phyloP scores from a whole-genome alignment of 169 alveolate species.

The Babesia bovis region DNA sequence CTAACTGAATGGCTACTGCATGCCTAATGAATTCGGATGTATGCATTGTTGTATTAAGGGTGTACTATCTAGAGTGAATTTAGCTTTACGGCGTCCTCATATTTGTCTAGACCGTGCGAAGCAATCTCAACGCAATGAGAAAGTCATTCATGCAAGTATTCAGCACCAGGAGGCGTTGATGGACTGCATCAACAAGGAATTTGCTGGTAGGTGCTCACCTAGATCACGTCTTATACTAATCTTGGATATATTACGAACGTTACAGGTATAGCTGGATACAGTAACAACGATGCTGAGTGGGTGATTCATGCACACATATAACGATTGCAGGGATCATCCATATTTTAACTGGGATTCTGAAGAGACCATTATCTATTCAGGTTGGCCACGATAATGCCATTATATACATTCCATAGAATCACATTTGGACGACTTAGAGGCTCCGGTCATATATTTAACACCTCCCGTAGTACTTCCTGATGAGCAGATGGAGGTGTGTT shows the following conservation, averaged over 20 bases:
- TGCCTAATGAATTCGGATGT: no score
- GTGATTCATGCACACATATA: no score
- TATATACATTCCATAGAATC: neutral
- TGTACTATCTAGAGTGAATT: no score
- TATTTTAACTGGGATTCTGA: neutral
- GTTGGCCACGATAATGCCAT: neutral
- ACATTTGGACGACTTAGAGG: conserved; percentile 31
- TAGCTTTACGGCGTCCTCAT: neutral
- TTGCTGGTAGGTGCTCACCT: neutral
- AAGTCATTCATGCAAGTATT: neutral
- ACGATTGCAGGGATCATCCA: neutral
- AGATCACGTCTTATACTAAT: neutral
- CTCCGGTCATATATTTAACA: conserved; percentile 55
- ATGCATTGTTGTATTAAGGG: no score
- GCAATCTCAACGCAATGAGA: neutral
- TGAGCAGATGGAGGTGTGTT: conserved; percentile 48
- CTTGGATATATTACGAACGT: no score
- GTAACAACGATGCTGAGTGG: neutral
- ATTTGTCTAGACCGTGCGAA: neutral
- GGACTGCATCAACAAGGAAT: neutral
- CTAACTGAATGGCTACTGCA: no score
- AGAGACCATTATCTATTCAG: neutral
- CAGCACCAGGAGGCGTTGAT: conserved; percentile 5
- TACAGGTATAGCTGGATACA: no score
- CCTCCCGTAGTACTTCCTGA: conserved; percentile 57